phyloP scores from a whole-genome alignment of 2,329 filamentous ascomycete genomes.

The Epichloe amarillans region DNA sequence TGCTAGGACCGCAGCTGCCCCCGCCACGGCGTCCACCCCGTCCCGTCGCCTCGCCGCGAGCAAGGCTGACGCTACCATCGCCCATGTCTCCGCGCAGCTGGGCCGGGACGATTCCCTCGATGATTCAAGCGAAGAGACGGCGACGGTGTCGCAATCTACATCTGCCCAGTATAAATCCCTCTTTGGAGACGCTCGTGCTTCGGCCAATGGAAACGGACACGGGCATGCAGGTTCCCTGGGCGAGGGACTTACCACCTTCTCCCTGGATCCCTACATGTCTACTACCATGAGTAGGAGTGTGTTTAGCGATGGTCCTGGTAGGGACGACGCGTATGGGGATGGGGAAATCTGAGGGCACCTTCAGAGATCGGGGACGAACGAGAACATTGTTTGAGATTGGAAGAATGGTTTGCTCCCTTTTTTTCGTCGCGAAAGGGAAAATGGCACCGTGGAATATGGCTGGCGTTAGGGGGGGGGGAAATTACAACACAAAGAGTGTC shows the following conservation, averaged over 20 bases:
- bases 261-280: slow-evolving; percentile 1
- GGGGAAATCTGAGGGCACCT: slow-evolving; percentile 21
- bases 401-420: neutral
- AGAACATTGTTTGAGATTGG: neutral
- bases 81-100: slow-evolving; percentile 15
- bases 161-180: neutral
- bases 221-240: neutral
- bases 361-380: too few relatives aligned
- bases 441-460: too few relatives aligned
- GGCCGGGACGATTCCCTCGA: neutral
- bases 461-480: too few relatives aligned
- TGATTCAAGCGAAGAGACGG: slow-evolving; percentile 18
- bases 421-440: too few relatives aligned
- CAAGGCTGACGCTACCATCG: slow-evolving; percentile 22
- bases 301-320: neutral
- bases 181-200: neutral
- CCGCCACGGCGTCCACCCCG: slow-evolving; percentile 12
- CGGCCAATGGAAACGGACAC: neutral
- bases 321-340: slow-evolving; percentile 15
- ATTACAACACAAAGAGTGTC: too few relatives aligned
- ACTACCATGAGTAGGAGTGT: neutral
- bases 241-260: neutral
- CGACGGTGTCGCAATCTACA: slow-evolving; percentile 8
- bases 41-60: slow-evolving; percentile 20
- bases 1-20: slow-evolving; percentile 12